phyloP scores from a whole-genome alignment of 2,329 filamentous ascomycete genomes.

The Ascochyta clinopodiicola region DNA sequence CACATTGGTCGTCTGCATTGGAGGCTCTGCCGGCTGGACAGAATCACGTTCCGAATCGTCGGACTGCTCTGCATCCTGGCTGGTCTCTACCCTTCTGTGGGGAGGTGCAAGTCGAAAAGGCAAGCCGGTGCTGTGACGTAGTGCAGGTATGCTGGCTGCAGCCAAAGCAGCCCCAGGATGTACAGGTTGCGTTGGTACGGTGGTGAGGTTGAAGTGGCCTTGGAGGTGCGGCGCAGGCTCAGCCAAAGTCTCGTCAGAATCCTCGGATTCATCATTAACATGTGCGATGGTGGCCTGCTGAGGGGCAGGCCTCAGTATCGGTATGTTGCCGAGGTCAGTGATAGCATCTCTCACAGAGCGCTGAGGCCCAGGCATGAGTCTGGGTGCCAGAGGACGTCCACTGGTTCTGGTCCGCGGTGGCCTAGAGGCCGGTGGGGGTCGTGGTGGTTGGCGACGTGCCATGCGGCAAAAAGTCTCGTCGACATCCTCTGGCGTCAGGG shows the following conservation, averaged over 20 bases:
- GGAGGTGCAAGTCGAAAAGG: conserved; percentile 31
- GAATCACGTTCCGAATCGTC: background rate
- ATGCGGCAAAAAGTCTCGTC: conserved; percentile 44
- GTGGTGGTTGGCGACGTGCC: conserved; percentile 28
- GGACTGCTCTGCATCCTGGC: background rate
- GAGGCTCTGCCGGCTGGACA: background rate
- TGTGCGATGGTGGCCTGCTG: conserved; percentile 31
- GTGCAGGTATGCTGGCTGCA: conserved; percentile 3
- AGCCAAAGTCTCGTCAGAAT: background rate
- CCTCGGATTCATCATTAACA: conserved; percentile 24
- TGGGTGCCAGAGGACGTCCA: conserved; percentile 23
- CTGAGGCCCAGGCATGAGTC: conserved; percentile 39
- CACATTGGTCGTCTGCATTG: background rate
- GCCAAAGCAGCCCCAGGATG: background rate
- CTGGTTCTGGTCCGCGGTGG: conserved; percentile 7
- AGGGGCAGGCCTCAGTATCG: conserved; percentile 29
- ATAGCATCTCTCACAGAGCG: conserved; percentile 41
- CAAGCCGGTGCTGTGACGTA: conserved; percentile 23
- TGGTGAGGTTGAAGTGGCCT: background rate
- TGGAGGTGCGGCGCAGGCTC: background rate
- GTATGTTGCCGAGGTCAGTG: conserved; percentile 32
- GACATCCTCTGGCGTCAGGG: conserved; percentile 45
- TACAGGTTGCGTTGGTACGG: background rate
- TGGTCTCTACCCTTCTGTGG: background rate
- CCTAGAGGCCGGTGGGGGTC: background rate